A percentile compares a stretch with the other conserved stretches of the same genome.
Conservation (phyloP, 495 filamentous ascomycete genomes). For the Penicillium subrubescens region DNA sequence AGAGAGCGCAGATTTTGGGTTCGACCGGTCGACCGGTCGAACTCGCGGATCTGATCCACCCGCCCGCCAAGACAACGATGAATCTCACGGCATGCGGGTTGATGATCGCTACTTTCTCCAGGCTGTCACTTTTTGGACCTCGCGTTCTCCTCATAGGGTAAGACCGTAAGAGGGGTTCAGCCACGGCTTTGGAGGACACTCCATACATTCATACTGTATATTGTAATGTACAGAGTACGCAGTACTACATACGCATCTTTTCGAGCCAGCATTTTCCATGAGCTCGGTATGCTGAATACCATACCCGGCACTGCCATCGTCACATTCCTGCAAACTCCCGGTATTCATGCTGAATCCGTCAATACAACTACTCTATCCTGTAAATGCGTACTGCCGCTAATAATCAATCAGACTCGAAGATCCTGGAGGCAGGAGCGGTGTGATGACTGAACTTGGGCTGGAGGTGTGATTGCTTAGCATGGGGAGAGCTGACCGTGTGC, state of each 20-base stretch:
- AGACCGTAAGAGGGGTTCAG: not conserved
- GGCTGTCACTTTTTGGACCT: slow-evolving; percentile 6
- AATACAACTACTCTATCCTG: not conserved
- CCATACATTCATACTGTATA: not conserved
- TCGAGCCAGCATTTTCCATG: not conserved
- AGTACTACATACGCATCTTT: not conserved
- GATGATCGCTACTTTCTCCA: slow-evolving; percentile 17
- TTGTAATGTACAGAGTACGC: not conserved
- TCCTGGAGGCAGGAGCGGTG: not conserved
- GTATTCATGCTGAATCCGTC: slow-evolving; percentile 5
- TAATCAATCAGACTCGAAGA: not conserved
- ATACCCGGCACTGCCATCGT: slow-evolving; percentile 11
- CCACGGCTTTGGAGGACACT: not conserved
- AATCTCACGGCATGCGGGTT: slow-evolving; percentile 26
- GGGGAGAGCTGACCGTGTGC: not conserved
- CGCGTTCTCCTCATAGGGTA: slow-evolving; percentile 9
- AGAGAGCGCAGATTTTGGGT: slow-evolving; percentile 4
- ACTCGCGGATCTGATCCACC: slow-evolving; percentile 18
- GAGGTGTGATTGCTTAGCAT: not conserved
- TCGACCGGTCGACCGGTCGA: slow-evolving; percentile 22
- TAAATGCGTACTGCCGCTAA: not conserved
- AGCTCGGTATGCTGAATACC: slow-evolving; percentile 34
- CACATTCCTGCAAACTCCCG: slow-evolving; percentile 18
- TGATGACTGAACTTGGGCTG: not conserved
- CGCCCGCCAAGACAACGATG: slow-evolving; percentile 27